phyloP scores from a whole-genome alignment of 1,139 yeast species.

The Geotrichum restrictum region DNA sequence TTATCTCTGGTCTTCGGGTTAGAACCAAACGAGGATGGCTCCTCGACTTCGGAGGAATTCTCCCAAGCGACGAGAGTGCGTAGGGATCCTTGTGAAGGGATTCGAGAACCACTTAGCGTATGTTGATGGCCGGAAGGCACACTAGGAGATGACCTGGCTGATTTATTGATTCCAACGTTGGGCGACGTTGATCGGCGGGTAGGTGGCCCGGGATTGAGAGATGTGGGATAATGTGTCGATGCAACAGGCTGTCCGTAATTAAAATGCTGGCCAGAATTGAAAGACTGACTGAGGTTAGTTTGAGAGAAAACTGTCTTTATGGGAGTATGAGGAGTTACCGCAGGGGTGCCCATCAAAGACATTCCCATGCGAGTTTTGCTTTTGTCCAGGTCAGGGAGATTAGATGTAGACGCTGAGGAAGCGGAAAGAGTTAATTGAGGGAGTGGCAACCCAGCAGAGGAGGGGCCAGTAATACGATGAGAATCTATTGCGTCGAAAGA shows the following conservation, averaged over 20 bases:
- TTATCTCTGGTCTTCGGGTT: conserved; percentile 2
- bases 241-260: conserved; percentile 12
- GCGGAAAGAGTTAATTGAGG: conserved; percentile 18
- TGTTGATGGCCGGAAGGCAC: neutral
- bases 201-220: conserved; percentile 22
- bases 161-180: conserved; percentile 23
- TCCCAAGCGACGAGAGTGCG: conserved; percentile 4
- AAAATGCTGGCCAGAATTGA: too few species aligned
- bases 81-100: conserved; percentile 1
- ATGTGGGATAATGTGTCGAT: conserved; percentile 7
- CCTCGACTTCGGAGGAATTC: too few species aligned
- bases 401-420: conserved; percentile 15
- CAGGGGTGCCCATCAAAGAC: conserved; percentile 11
- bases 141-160: conserved; percentile 15
- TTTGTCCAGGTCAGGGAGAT: neutral
- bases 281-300: conserved; percentile 15
- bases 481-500: conserved; percentile 42
- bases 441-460: conserved; percentile 21
- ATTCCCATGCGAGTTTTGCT: neutral
- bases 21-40: conserved; percentile 8
- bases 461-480: conserved; percentile 23
- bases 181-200: too few species aligned
- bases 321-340: conserved; percentile 18
- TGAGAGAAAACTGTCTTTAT: conserved; percentile 17
- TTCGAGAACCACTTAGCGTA: neutral